phyloP scores from a whole-genome alignment of 441 rosid species.

The Erysimum pusillum region DNA sequence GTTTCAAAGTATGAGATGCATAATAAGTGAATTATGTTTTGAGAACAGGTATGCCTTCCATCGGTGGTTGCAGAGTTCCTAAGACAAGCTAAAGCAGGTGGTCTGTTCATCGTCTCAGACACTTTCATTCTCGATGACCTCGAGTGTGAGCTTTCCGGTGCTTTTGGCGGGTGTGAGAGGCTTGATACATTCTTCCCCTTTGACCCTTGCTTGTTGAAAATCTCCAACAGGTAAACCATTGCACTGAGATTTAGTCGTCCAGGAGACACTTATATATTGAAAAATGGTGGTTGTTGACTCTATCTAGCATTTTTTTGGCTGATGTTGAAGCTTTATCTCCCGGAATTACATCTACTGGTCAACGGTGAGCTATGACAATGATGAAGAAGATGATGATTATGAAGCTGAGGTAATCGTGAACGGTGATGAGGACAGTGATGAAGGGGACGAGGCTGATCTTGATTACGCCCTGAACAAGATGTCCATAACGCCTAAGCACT shows the following conservation, averaged over 20 bases:
- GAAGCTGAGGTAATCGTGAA: conserved; percentile 48
- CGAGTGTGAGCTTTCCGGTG: conserved; percentile 75
- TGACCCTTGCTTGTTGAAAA: conserved; percentile 84
- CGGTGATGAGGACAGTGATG: conserved; percentile 45
- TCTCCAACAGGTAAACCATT: conserved; percentile 64
- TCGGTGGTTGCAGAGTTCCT: conserved; percentile 86
- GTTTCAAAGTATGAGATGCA: not conserved
- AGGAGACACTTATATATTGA: not conserved
- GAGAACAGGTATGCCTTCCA: conserved; percentile 81
- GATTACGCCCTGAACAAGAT: conserved; percentile 67
- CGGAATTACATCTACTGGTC: conserved; percentile 75
- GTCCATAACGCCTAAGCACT: conserved; percentile 75
- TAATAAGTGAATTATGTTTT: conserved; percentile 21
- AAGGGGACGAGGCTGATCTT: conserved; percentile 44
- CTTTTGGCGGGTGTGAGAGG: conserved; percentile 84
- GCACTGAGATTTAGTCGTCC: not conserved
- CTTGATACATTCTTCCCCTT: conserved; percentile 93
- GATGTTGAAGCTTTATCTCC: conserved; percentile 59
- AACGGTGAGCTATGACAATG: conserved; percentile 56
- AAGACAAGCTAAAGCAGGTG: conserved; percentile 82
- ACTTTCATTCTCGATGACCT: conserved; percentile 61
- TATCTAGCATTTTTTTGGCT: not conserved
- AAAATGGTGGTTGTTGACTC: conserved; percentile 15
- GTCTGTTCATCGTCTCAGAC: conserved; percentile 60
- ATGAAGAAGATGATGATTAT: conserved; percentile 25